Evolutionary conservation across 2,329 filamentous ascomycete species (phyloP), one percentile per base, ranked within the genome.

Genomic region (Fusarium setosum): DNA sequence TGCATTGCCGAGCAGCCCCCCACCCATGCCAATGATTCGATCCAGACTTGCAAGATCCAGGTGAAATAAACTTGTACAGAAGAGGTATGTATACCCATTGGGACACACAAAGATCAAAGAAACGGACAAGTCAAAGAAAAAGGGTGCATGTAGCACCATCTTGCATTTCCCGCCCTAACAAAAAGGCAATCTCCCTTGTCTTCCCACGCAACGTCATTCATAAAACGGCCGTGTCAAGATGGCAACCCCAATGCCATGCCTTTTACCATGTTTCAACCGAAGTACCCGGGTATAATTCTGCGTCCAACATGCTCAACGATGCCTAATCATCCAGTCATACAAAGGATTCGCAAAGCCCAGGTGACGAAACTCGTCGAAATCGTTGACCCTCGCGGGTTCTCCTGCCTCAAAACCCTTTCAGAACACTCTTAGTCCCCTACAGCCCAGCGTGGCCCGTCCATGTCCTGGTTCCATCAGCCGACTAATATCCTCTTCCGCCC

Each of bases 401-500:
- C 49, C 47, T 57, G 49, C 29, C 60, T 67, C 52, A 49, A 40
- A 31, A 37, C 29, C 26, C 34, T 15, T 40, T 31, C 21, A 52
- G 31, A 61, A 49, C 45, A 18, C 31, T 18, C 41, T 50, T 49
- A 42, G 40, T 26, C 34, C 51, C 41, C 45, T 20, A 24, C 29
- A 37, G 31, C 41, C 35, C 45, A 50, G 20, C 13, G 29, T 45
- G 47, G 47, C 44, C 42, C 42, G 54, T 42, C 51, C 59, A 34
- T 53, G 37, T 40, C 48, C 42, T 40, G 42, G 18, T 51, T 37
- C 23, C 32, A 20, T 15, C 42, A 45, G 53, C 47, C 37, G n/a
- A 48, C 59, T 80, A 83, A 70, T 83, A 84, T 60, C 82, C 80
- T 49, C 80, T 67, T 50, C 76, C 76, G 32, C 76, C 79, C 66